Evolutionary conservation across 352 stramenopile species (phyloP), one percentile per base, ranked within the genome.

Genomic region (Pythium grandisporangium): DNA sequence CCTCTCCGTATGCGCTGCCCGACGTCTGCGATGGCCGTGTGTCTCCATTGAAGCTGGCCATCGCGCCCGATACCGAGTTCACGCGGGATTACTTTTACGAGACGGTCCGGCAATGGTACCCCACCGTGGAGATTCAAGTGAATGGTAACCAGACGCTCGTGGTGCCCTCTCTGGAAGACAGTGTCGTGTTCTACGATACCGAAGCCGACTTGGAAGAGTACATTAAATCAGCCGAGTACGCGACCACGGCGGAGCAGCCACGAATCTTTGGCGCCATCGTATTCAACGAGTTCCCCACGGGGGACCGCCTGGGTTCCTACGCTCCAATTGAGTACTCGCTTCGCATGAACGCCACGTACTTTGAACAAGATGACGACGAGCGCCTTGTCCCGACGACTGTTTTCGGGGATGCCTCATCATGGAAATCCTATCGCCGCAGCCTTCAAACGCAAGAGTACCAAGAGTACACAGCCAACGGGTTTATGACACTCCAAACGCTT

Each of bases 401-500:
- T 12, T 35, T 21, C n/a, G 41, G 24, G 14, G 37, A 52, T 13
- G 52, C 51, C 0, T 45, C 47, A 2, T 46, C 33, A 17, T 70
- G 49, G 53, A 17, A 58, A 0, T 24, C 36, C n/a, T 55, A 58
- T 10, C 51, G 67, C 27, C 37, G 45, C 14, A 26, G 50, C 5
- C 37, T 65, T 22, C 38, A 63, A 4, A 61, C 53, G 19, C 23
- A 30, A 5, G 12, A 17, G 11, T 63, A 68, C 35, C 32, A 48
- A 14, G 49, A 55, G 34, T 74, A 74, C 26, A 38, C 59, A 2
- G 20, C 36, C 4, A 41, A 38, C 5, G 63, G 63, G 34, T 74
- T 74, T 51, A 65, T 70, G 56, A 74, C 63, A 21, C 43, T 70
- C 33, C 63, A 74, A 39, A 74, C 63, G 25, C 53, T 68, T n/a